These are phyloP conservation scores for Protomyces arabidopsidicola DNA, from an alignment of 1,139 yeast genomes.

Conservation along the genomic window DNA sequence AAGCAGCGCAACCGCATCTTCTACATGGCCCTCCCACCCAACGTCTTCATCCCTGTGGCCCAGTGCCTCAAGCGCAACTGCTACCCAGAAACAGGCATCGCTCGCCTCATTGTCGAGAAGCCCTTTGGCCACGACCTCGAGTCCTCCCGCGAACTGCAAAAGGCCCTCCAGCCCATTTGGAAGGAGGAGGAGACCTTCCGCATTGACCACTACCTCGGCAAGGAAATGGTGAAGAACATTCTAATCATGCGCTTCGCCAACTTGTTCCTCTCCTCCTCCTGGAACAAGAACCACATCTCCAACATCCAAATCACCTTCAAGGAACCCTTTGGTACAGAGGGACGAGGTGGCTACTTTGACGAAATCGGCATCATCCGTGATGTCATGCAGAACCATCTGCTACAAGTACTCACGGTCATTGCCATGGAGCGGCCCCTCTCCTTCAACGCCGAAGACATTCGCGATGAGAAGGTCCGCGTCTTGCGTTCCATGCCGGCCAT, in stretches of 20 bases:
- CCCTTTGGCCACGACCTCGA: slow-evolving; percentile 94
- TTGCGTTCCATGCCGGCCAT: slow-evolving; percentile 74
- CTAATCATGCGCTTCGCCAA: slow-evolving; percentile 86
- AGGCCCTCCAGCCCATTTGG: slow-evolving; percentile 75
- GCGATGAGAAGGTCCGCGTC: slow-evolving; percentile 94
- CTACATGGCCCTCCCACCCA: slow-evolving; percentile 92
- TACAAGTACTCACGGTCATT: slow-evolving; percentile 83
- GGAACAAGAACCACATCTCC: slow-evolving; percentile 76
- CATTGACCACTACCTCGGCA: slow-evolving; percentile 95
- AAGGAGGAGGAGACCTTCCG: slow-evolving; percentile 86
- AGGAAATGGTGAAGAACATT: slow-evolving; percentile 94
- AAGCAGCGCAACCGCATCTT: slow-evolving; percentile 54
- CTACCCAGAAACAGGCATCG: slow-evolving; percentile 63
- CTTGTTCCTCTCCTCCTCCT: slow-evolving; percentile 72
- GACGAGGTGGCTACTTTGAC: slow-evolving; percentile 97
- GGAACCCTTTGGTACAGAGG: slow-evolving; percentile 97
- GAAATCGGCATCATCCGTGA: slow-evolving; percentile 93
- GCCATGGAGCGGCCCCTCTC: slow-evolving; percentile 95
- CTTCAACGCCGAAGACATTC: slow-evolving; percentile 83
- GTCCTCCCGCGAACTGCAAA: slow-evolving; percentile 71
- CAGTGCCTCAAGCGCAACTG: slow-evolving; percentile 62
- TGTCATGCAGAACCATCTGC: slow-evolving; percentile 94
- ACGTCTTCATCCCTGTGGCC: slow-evolving; percentile 79
- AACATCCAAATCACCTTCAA: slow-evolving; percentile 85
- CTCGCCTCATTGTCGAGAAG: slow-evolving; percentile 87